Base-by-base conservation (phyloP, 768 basidiomycete species). In the Pisolithus albus region DNA sequence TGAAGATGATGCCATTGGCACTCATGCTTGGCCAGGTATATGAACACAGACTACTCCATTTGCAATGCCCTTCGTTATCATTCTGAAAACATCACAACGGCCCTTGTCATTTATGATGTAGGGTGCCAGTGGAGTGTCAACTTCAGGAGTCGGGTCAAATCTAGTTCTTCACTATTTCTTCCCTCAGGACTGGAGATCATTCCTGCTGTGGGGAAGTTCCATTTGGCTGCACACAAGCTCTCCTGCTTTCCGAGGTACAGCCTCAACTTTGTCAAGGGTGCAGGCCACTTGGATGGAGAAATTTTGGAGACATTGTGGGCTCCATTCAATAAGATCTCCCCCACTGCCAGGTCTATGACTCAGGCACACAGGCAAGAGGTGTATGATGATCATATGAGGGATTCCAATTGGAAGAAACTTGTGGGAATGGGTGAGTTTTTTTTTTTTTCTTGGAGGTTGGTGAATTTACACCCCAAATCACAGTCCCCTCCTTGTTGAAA, bases 231-330 rank as follows among this genome's bases (percentile, higher is more conserved):
- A 0, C 70, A 71, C 28, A 51, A 60, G 19, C 46, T 56, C 0
- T 21, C 49, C 0, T 71, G 68, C 42, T 54, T 63, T 7, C 40
- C 60, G 2, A 42, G 61, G 0, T 73, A 49, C 46, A 57, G 61
- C 2, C 57, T 60, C 0, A 57, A 54, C 15, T 71, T 61, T 24
- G 61, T 73, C 9, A 41, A 38, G 2, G 70, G 70, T 0, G 58
- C 55, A 0, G 64, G 66, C 0, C 55, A 66, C 7, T 41, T 68
- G 0, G 66, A 70, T 42, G 66, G 69, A 0, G 65, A 72, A 39
- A 68, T 72, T 3, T 26, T 73, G 7, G 70, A 72, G 37, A 67
- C 65, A 0, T 41, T 72, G 0, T 73, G 70, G 70, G 50, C 60
- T 0, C 26, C 51, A 0, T 50, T 71, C 0, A 72, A 72, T 37